These are phyloP conservation scores for Phylloporus sp. DNA, from an alignment of 1,284 basidiomycete genomes.

Conservation along the genomic window DNA sequence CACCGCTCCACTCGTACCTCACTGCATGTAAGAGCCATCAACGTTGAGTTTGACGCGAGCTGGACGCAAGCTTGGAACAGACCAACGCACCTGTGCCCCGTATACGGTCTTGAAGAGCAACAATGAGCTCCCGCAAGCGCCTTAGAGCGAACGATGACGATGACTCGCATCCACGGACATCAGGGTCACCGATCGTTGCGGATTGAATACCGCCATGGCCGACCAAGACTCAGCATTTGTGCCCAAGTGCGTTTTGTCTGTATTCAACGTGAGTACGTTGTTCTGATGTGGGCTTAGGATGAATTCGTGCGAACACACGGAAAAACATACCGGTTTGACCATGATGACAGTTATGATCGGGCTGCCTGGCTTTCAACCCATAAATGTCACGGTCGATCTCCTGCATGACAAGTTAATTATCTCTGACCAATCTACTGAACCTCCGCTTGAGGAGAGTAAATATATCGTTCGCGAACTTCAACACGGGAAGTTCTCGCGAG, in stretches of 20 bases:
- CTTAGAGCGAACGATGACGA: no score
- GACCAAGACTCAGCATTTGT: neutral
- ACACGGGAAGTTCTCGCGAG: neutral
- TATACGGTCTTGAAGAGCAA: no score
- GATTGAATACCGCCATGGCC: no score
- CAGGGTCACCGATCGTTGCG: no score
- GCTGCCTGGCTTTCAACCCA: neutral
- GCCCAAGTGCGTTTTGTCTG: neutral
- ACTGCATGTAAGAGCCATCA: no score
- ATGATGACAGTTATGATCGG: neutral
- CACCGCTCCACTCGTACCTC: no score
- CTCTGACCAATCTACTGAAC: neutral
- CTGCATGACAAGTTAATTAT: neutral
- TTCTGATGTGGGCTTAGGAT: neutral
- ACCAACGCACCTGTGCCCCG: no score
- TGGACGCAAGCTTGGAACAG: no score
- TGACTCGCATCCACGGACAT: no score
- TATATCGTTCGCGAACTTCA: neutral
- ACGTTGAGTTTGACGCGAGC: no score
- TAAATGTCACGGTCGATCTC: neutral
- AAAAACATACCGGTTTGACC: no score
- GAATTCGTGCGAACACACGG: neutral
- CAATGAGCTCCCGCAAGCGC: no score
- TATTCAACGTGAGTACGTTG: neutral
- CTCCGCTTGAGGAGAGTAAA: neutral